A percentile compares a stretch with the other conserved stretches of the same genome.
phyloP scores from a whole-genome alignment of 1,139 yeast species.

The Wickerhamiella pararugosa region DNA sequence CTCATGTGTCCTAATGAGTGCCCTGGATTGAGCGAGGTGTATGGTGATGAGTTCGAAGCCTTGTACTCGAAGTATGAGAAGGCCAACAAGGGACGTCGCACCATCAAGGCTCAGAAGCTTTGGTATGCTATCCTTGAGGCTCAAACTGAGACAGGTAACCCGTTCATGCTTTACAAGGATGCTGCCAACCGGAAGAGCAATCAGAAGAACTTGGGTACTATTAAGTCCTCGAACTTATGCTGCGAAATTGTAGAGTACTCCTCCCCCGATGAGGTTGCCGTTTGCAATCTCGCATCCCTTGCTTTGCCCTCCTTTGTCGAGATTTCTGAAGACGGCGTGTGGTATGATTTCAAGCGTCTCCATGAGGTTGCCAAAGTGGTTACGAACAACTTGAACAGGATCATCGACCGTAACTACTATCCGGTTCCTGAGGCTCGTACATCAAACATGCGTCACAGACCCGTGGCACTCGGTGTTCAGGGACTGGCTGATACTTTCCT shows the following conservation, averaged over 20 bases:
- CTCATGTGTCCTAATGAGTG: slow-evolving; percentile 81
- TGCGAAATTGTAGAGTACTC: slow-evolving; percentile 86
- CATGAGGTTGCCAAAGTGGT: slow-evolving; percentile 64
- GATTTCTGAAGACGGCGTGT: slow-evolving; percentile 34
- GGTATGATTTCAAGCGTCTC: slow-evolving; percentile 54
- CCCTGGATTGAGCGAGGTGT: slow-evolving; percentile 64
- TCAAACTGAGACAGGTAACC: slow-evolving; percentile 87
- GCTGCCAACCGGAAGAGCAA: slow-evolving; percentile 71
- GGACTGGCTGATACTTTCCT: slow-evolving; percentile 82
- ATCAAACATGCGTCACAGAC: slow-evolving; percentile 67
- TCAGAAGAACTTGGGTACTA: slow-evolving; percentile 75
- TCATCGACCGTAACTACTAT: slow-evolving; percentile 66
- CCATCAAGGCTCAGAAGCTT: slow-evolving; percentile 70
- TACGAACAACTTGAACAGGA: slow-evolving; percentile 55
- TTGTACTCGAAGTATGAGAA: slow-evolving; percentile 58
- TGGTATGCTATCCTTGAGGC: slow-evolving; percentile 82
- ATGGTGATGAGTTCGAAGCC: slow-evolving; percentile 67
- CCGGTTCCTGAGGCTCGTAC: slow-evolving; percentile 56
- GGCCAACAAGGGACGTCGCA: slow-evolving; percentile 55
- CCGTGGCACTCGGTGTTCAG: slow-evolving; percentile 81
- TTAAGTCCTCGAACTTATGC: slow-evolving; percentile 79
- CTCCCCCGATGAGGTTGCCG: slow-evolving; percentile 77
- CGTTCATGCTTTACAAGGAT: slow-evolving; percentile 83
- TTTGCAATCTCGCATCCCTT: slow-evolving; percentile 77
- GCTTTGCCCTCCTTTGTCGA: slow-evolving; percentile 60